Percentiles rank a stretch among this genome's conserved stretches.
phyloP scores from a whole-genome alignment of 2,329 filamentous ascomycete species.

The Leptosphaerulina australis region DNA sequence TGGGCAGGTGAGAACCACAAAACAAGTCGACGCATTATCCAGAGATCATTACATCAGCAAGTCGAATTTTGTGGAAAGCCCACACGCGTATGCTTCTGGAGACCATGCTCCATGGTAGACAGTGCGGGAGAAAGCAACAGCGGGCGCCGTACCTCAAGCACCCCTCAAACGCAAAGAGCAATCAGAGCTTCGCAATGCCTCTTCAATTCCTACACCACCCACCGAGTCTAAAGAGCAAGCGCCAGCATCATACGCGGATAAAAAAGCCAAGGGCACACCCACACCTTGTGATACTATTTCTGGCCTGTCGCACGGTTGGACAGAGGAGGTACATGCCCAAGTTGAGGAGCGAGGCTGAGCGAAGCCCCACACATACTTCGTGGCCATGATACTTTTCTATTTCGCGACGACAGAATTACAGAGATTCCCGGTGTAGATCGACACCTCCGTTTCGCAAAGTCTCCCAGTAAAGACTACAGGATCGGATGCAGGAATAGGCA shows the following conservation, averaged over 20 bases:
- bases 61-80: neutral
- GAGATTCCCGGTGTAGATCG: conserved; percentile 2
- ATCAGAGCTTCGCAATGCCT: neutral
- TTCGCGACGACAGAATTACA: conserved; percentile 8
- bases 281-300: conserved; percentile 17
- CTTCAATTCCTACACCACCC: conserved; percentile 1
- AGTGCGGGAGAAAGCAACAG: neutral
- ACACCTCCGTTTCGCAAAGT: conserved; percentile 1
- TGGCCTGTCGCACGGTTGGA: conserved; percentile 5
- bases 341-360: conserved; percentile 17
- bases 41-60: neutral
- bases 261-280: neutral
- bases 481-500: neutral
- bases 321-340: conserved; percentile 8
- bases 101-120: neutral
- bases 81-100: neutral
- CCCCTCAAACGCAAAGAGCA: neutral
- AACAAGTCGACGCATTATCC: neutral
- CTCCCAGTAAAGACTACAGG: conserved; percentile 1
- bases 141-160: conserved; percentile 3
- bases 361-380: conserved; percentile 12
- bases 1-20: neutral
- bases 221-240: neutral
- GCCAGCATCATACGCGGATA: neutral
- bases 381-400: conserved; percentile 12